phyloP scores from a whole-genome alignment of 495 filamentous ascomycete species.

The Lindgomyces ingoldianus region DNA sequence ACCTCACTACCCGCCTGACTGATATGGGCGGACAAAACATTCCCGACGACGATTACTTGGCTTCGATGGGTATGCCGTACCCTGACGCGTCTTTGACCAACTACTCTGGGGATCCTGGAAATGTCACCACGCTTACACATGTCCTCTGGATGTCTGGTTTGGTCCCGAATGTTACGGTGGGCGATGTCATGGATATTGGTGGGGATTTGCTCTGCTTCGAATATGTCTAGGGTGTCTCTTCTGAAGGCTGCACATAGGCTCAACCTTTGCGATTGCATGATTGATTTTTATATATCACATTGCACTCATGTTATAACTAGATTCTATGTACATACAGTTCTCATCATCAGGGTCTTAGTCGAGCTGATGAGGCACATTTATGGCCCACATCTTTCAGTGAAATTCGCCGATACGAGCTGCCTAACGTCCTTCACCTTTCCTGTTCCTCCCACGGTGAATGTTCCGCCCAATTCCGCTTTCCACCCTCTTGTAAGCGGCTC shows the following conservation, averaged over 20 bases:
- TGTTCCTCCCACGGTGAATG: constrained; percentile 5
- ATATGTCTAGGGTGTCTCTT: constrained; percentile 12
- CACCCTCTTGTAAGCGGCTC: not conserved
- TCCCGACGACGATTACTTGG: not conserved
- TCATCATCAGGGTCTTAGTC: too few relatives aligned
- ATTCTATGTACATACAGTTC: too few relatives aligned
- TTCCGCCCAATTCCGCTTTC: not conserved
- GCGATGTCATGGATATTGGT: constrained; percentile 46
- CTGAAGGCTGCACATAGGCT: too few relatives aligned
- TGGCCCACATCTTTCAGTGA: too few relatives aligned
- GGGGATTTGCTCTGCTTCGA: constrained; percentile 40
- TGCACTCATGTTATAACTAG: too few relatives aligned
- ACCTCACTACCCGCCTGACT: constrained; percentile 11
- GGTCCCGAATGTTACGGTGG: constrained; percentile 40
- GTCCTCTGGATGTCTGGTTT: constrained; percentile 39
- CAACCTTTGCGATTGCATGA: too few relatives aligned
- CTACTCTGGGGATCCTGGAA: constrained; percentile 10
- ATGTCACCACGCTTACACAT: constrained; percentile 44
- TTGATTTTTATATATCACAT: too few relatives aligned
- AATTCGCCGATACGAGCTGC: too few relatives aligned
- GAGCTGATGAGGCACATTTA: too few relatives aligned
- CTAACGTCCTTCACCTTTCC: too few relatives aligned
- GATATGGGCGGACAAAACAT: constrained; percentile 41
- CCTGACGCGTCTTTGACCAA: not conserved
- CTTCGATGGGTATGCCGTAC: not conserved